These are phyloP conservation scores for Boletus semigastroideus DNA, from an alignment of 1,284 basidiomycete genomes.

Conservation along the genomic window DNA sequence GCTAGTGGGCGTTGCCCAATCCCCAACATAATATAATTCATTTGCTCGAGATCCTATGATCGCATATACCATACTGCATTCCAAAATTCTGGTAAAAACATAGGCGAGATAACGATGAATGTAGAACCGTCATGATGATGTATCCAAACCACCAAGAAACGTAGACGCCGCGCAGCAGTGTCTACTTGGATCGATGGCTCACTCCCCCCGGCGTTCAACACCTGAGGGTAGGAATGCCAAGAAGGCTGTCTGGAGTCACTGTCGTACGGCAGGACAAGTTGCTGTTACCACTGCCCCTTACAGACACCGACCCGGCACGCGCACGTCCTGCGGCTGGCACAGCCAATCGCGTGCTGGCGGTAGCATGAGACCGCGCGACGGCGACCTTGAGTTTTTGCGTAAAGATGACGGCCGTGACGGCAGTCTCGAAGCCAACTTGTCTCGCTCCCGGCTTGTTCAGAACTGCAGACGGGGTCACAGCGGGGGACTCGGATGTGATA, in stretches of 20 bases:
- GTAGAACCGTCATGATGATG: background rate
- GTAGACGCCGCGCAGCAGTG: background rate
- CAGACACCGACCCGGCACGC: constrained; percentile 7
- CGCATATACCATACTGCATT: background rate
- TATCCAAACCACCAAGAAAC: background rate
- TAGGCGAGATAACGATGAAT: background rate
- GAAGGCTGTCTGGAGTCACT: constrained; percentile 1
- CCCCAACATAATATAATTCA: no score
- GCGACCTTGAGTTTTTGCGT: constrained; percentile 26
- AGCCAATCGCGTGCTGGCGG: background rate
- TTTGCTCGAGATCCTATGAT: no score
- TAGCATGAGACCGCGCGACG: constrained; percentile 12
- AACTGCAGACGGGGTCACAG: background rate
- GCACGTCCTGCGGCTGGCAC: background rate
- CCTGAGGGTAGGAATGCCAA: background rate
- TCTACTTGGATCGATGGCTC: background rate
- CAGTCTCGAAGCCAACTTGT: constrained; percentile 24
- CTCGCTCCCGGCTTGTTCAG: constrained; percentile 4
- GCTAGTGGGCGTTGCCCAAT: no score
- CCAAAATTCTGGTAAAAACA: background rate
- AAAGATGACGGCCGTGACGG: constrained; percentile 24
- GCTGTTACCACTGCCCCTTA: background rate
- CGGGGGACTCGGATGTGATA: background rate
- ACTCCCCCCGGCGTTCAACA: background rate
- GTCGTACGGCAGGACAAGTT: background rate